Conservation (phyloP, 306 rosid genomes). For the Cicer yamashitae region DNA sequence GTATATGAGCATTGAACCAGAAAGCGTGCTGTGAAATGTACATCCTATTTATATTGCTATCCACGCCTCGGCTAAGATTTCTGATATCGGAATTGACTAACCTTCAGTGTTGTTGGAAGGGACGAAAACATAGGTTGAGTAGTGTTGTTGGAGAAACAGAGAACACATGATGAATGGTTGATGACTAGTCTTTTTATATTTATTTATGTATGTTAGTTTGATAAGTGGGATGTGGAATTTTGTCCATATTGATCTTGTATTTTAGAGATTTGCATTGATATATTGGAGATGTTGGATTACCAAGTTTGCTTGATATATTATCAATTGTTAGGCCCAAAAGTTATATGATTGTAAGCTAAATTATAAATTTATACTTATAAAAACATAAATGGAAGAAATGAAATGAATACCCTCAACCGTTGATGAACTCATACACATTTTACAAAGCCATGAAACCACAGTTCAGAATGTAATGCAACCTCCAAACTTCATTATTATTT, state of each 20-base stretch:
- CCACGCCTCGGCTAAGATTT: conserved; percentile 8
- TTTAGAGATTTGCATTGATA: conserved; percentile 6
- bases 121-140: background rate
- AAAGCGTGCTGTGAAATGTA: conserved; percentile 5
- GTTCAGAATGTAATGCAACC: background rate
- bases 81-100: background rate
- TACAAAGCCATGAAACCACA: background rate
- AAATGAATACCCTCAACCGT: background rate
- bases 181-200: background rate
- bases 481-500: background rate
- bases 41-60: conserved; percentile 29
- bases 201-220: background rate
- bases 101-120: conserved; percentile 14
- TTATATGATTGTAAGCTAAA: too few relatives aligned
- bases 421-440: background rate
- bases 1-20: background rate
- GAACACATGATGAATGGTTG: background rate
- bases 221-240: background rate
- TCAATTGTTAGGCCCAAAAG: background rate
- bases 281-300: background rate
- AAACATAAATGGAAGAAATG: background rate
- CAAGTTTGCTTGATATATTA: background rate
- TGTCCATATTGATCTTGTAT: conserved; percentile 7
- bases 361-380: background rate
- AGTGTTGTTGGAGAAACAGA: conserved; percentile 19